Conservation (phyloP, 306 rosid genomes). For the Citrullus colocynthis region DNA sequence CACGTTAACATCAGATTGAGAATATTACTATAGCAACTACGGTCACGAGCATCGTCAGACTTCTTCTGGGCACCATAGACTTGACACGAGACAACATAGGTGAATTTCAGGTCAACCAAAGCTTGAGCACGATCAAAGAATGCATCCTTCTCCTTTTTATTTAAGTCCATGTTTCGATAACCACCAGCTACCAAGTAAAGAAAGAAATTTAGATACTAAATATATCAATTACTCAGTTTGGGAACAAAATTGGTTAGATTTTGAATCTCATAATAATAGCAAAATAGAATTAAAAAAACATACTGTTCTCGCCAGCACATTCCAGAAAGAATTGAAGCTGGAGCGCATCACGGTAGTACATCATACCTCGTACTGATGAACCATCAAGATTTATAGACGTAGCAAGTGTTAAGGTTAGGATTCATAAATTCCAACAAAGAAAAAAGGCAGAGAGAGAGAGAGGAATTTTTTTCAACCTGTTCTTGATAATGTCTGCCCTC, state of each 20-base stretch:
- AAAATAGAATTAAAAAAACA: constrained; percentile 10
- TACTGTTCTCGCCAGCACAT: constrained; percentile 47
- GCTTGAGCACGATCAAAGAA: constrained; percentile 45
- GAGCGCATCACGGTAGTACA: constrained; percentile 75
- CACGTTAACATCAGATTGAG: constrained; percentile 75
- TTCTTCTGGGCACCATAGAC: constrained; percentile 66
- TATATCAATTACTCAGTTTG: not conserved
- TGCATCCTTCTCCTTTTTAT: constrained; percentile 13
- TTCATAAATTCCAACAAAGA: not conserved
- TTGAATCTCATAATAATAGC: constrained; percentile 5
- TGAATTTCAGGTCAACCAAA: constrained; percentile 81
- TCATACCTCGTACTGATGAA: constrained; percentile 90
- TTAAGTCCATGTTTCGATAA: constrained; percentile 16
- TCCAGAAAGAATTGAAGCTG: constrained; percentile 61
- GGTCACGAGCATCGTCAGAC: constrained; percentile 34
- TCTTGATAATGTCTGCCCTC: constrained; percentile 92
- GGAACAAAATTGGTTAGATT: not conserved
- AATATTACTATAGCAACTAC: constrained; percentile 49
- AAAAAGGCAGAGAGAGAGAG: not conserved
- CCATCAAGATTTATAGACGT: constrained; percentile 4
- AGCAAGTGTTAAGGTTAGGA: not conserved
- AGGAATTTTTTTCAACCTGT: constrained; percentile 51
- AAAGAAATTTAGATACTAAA: not conserved
- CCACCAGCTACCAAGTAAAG: constrained; percentile 41
- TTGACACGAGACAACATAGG: constrained; percentile 94